Conservation (phyloP, 108 stramenopile species). For the Aurantiochytrium sp. region DNA sequence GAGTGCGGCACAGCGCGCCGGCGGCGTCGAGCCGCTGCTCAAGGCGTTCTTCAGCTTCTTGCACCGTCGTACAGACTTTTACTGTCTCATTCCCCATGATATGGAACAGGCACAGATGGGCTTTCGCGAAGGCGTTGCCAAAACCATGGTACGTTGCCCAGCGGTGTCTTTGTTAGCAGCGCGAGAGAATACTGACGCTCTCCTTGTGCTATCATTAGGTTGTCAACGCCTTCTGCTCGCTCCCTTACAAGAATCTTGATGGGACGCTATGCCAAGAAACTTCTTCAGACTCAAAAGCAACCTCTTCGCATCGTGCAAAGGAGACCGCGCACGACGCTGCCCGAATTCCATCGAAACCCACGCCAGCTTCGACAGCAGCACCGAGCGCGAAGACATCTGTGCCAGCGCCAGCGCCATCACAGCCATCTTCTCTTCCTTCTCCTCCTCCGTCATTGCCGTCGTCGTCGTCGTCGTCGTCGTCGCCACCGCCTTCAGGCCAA, state of each 20-base stretch:
- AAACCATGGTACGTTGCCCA: neutral
- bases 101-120: neutral
- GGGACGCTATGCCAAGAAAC: neutral
- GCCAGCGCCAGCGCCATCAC: too few species aligned
- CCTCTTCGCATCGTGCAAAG: too few species aligned
- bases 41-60: slow-evolving; percentile 26
- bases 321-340: too few species aligned
- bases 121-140: slow-evolving; percentile 12
- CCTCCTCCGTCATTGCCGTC: too few species aligned
- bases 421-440: too few species aligned
- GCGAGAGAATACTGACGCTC: neutral
- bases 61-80: slow-evolving; percentile 30
- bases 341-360: too few species aligned
- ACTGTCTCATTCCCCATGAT: neutral
- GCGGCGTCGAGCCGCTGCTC: slow-evolving; percentile 29
- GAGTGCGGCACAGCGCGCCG: neutral
- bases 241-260: neutral
- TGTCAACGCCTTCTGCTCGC: neutral
- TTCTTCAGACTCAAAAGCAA: too few species aligned
- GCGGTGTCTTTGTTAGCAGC: neutral
- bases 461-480: too few species aligned
- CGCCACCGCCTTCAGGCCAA: neutral
- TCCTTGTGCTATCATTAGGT: neutral
- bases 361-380: too few species aligned
- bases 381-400: too few species aligned